Evolutionary conservation across 1,284 basidiomycete genomes (phyloP), one percentile per base, ranked within the genome.

Genomic region (Prillingera fragicola): DNA sequence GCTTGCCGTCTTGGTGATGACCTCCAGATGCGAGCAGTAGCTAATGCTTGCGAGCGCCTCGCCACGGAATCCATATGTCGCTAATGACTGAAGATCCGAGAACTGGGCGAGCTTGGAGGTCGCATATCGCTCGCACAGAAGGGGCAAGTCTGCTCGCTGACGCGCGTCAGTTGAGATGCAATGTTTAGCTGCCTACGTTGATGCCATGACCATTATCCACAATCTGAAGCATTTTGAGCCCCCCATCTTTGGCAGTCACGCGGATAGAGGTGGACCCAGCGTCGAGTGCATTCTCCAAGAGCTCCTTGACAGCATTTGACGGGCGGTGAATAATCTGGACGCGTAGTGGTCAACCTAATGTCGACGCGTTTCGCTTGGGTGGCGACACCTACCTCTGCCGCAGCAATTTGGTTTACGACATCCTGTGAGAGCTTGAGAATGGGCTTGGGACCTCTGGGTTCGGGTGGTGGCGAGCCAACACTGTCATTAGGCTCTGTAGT

Each of bases 201-300:
- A 99, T 95, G 2, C 94, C 94, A 65, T 80, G 87, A 0, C 94
- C 95, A 61, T 98, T 96, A 66, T 99, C 95, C 59, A 91, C 87
- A 41, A 98, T 95, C 70, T 96, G 91, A 21, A 98, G 78, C 35
- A 92, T 74, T 68, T 95, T 98, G 74, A 98, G 74, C 0, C 95
- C 95, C 1, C 95, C 95, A 47, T 98, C 94, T 69, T 95, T 96
- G 55, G 94, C 79, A 0, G 83, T 87, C 42, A 98, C 76, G 36
- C 84, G 83, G 60, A 98, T 90, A 0, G 82, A 81, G 0, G 86
- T 94, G 22, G 91, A 77, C 2, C 87, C 85, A 0, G 95, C 95
- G 72, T 98, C 95, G 24, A 98, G 77, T 17, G 85, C 81, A 62
- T 98, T 98, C 72, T 99, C 95, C 18, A 98, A 75, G 1, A 98